These are phyloP conservation scores for Coemansia sp. DNA, from an alignment of 371 early-diverging fungal species.

Conservation along the genomic window DNA sequence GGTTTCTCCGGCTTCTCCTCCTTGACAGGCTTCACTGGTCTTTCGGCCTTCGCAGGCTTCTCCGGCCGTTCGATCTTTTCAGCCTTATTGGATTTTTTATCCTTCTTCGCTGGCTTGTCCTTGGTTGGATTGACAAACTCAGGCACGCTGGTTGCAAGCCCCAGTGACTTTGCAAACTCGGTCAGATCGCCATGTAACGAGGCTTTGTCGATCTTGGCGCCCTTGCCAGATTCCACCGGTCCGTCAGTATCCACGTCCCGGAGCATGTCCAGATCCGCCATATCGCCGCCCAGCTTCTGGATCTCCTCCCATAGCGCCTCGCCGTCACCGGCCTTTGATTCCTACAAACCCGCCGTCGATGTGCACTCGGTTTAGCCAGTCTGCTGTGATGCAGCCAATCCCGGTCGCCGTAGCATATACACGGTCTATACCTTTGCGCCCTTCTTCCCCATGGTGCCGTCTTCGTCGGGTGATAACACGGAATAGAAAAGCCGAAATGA, in stretches of 20 bases:
- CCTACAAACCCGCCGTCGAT: neutral
- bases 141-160: conserved; percentile 32
- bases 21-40: conserved; percentile 3
- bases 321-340: neutral
- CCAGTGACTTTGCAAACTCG: conserved; percentile 49
- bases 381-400: too few relatives aligned
- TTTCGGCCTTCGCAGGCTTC: conserved; percentile 1
- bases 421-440: conserved; percentile 1
- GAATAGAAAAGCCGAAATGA: neutral
- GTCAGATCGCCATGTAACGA: conserved; percentile 37
- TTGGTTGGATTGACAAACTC: conserved; percentile 19
- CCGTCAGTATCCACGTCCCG: conserved; percentile 49
- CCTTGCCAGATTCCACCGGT: conserved; percentile 12
- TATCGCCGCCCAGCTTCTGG: conserved; percentile 56
- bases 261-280: conserved; percentile 56
- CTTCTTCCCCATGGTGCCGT: conserved; percentile 9
- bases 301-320: conserved; percentile 55
- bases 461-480: too few relatives aligned
- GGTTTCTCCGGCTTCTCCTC: neutral
- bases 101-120: conserved; percentile 7
- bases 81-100: conserved; percentile 3
- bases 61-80: conserved; percentile 13
- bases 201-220: conserved; percentile 5
- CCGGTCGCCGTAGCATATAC: neutral
- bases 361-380: too few relatives aligned